Evolutionary conservation across 108 stramenopile species (phyloP).

Genomic region (Nitzschia inconspicua): DNA sequence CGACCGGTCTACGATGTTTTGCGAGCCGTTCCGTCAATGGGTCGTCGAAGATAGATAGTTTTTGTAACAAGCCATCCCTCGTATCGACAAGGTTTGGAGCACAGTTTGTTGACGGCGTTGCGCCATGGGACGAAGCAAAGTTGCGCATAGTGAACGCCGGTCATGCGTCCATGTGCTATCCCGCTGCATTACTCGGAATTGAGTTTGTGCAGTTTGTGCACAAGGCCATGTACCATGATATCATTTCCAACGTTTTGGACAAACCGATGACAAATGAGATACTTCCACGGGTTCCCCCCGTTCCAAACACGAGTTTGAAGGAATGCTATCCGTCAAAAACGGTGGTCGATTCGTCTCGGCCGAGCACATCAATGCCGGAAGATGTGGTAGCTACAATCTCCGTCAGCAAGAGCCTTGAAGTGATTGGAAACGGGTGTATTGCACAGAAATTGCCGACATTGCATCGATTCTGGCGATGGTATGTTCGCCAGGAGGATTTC

Average conservation of each 20-base stretch:
- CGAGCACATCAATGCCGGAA: too few species aligned
- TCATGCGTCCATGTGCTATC: constrained; percentile 46
- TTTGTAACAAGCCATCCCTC: constrained; percentile 33
- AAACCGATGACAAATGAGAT: constrained; percentile 22
- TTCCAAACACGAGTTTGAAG: constrained; percentile 48
- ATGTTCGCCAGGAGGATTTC: too few species aligned
- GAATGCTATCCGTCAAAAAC: too few species aligned
- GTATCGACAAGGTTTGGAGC: constrained; percentile 36
- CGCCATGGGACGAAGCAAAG: constrained; percentile 53
- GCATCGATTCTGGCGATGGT: too few species aligned
- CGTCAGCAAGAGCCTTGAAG: too few species aligned
- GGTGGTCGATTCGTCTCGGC: too few species aligned
- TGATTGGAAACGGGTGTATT: too few species aligned
- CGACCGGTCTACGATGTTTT: constrained; percentile 48
- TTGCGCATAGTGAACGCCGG: constrained; percentile 51
- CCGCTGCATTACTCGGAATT: constrained; percentile 34
- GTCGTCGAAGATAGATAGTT: constrained; percentile 57
- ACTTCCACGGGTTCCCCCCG: constrained; percentile 39
- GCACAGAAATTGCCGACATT: too few species aligned
- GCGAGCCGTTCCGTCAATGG: constrained; percentile 56
- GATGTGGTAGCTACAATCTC: too few species aligned
- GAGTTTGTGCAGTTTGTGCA: constrained; percentile 25
- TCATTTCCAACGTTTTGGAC: constrained; percentile 11
- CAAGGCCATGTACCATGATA: constrained; percentile 21
- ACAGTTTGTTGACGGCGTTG: constrained; percentile 43